These are phyloP conservation scores for Ganoderma lingzhi DNA, from an alignment of 1,284 basidiomycete species.

Conservation along the genomic window DNA sequence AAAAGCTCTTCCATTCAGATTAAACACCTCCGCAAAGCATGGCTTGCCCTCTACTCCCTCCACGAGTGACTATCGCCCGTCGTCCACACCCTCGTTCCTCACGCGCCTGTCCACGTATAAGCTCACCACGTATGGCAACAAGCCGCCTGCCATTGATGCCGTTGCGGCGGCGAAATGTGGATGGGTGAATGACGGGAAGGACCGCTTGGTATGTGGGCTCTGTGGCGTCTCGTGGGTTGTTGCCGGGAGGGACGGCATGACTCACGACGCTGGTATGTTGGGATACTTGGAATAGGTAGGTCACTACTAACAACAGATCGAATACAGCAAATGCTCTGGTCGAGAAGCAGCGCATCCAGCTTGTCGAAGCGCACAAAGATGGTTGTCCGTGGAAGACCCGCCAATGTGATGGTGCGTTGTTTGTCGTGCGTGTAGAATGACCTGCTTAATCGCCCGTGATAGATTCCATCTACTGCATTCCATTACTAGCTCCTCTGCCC, in stretches of 20 bases:
- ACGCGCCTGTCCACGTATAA: conserved; percentile 78
- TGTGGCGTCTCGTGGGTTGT: conserved; percentile 79
- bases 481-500: conserved; percentile 66
- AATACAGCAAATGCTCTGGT: conserved; percentile 66
- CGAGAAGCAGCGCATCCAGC: conserved; percentile 70
- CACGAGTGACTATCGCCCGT: conserved; percentile 76
- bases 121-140: conserved; percentile 79
- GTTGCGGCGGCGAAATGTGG: conserved; percentile 81
- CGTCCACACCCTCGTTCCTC: conserved; percentile 75
- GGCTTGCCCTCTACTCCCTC: conserved; percentile 41
- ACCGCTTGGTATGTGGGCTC: conserved; percentile 74
- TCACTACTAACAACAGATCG: conserved; percentile 31
- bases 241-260: conserved; percentile 69
- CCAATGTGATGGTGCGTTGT: conserved; percentile 75
- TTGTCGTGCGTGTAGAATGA: background rate
- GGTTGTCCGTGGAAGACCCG: conserved; percentile 83
- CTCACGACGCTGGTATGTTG: conserved; percentile 74
- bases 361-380: conserved; percentile 77
- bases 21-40: conserved; percentile 37
- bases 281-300: conserved; percentile 36
- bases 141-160: conserved; percentile 75
- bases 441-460: background rate
- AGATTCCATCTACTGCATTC: conserved; percentile 81
- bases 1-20: conserved; percentile 54
- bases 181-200: conserved; percentile 82